These are phyloP conservation scores for Suhomyces prunicola DNA, from an alignment of 805 yeast species.

Conservation along the genomic window DNA sequence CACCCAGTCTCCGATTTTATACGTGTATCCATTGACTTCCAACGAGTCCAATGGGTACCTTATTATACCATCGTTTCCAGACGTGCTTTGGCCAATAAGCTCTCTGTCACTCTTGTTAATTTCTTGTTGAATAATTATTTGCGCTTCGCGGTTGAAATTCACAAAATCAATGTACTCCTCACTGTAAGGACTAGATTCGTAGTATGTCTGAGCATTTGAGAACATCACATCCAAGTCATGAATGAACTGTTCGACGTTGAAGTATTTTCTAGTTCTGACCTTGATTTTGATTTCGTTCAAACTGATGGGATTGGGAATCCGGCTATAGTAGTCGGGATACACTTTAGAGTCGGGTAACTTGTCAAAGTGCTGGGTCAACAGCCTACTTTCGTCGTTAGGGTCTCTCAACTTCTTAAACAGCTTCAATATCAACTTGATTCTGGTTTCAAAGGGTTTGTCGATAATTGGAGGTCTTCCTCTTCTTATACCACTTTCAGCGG, in stretches of 20 bases:
- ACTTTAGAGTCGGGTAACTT: conserved; percentile 68
- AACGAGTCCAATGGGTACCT: conserved; percentile 80
- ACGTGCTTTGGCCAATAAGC: conserved; percentile 43
- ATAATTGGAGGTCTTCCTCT: conserved; percentile 91
- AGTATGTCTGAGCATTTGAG: conserved; percentile 64
- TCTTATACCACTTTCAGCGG: conserved; percentile 50
- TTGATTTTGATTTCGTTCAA: conserved; percentile 74
- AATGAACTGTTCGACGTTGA: conserved; percentile 70
- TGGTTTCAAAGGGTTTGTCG: conserved; percentile 86
- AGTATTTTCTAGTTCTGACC: conserved; percentile 81
- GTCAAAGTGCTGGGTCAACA: conserved; percentile 68
- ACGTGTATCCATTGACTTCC: conserved; percentile 65
- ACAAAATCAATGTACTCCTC: conserved; percentile 60
- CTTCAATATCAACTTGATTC: conserved; percentile 84
- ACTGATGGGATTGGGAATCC: conserved; percentile 58
- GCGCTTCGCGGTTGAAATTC: conserved; percentile 59
- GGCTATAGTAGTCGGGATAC: conserved; percentile 52
- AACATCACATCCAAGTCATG: conserved; percentile 74
- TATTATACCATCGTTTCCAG: conserved; percentile 47
- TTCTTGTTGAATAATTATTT: conserved; percentile 59
- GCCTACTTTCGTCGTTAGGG: conserved; percentile 42
- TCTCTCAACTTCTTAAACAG: conserved; percentile 71
- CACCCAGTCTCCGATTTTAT: conserved; percentile 94
- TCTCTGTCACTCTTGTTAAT: conserved; percentile 79
- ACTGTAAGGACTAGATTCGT: conserved; percentile 51